Evolutionary conservation across 1,284 basidiomycete genomes (phyloP), one percentile per base, ranked within the genome.

Genomic region (Rhodotorula sp.): DNA sequence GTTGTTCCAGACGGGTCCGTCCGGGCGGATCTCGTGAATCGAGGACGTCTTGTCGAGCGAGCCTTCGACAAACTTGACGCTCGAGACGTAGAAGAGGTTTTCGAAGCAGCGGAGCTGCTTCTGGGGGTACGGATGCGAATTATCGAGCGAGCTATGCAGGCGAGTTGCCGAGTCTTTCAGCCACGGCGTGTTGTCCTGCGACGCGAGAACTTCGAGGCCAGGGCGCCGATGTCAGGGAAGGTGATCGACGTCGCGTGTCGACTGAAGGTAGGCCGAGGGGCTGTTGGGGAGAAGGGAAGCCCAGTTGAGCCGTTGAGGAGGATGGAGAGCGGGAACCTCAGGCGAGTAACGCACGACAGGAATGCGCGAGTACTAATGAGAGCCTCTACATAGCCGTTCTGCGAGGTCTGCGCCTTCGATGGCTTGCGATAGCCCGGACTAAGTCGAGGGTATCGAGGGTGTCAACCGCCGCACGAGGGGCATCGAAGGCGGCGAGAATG

Each of bases 181-280:
- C 73, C 73, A 74, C 10, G 57, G 56, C 30, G 62, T 52, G 39
- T 70, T 67, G 56, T 66, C 61, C 48, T 70, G 59, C n/a, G 30
- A 39, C 2, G 54, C 48, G 48, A 74, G 64, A 44, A 70, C 62
- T 51, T 74, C 73, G 55, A n/a, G n/a, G n/a, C n/a, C n/a, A n/a
- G n/a, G n/a, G n/a, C n/a, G n/a, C n/a, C n/a, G n/a, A 74, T 74
- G 27, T 64, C 71, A 20, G 73, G 70, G 66, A 74, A 72, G 17
- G 70, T 74, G 63, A 74, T 72, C 29, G 56, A 57, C 34, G 71
- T 74, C 58, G 70, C 67, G 55, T n/a, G n/a, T n/a, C n/a, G n/a
- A n/a, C n/a, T n/a, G n/a, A n/a, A n/a, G n/a, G n/a, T n/a, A n/a
- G n/a, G n/a, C n/a, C n/a, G n/a, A n/a, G n/a, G n/a, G n/a, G n/a